A percentile compares a stretch with the other conserved stretches of the same genome.
Conservation (phyloP, 352 stramenopile genomes). For the Pythium rishiriense region DNA sequence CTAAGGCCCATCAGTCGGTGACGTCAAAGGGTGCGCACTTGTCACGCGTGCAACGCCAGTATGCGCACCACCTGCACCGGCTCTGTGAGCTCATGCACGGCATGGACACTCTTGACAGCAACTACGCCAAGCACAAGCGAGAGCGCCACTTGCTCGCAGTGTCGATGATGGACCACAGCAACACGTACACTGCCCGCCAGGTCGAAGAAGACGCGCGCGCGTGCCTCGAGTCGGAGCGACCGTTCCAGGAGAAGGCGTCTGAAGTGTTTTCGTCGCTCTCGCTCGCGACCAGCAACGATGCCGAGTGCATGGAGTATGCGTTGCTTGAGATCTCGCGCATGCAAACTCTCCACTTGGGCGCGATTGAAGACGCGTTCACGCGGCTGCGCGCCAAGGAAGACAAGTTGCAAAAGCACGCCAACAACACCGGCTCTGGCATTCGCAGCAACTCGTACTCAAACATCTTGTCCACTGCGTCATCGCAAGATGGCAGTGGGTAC, state of each 20-base stretch:
- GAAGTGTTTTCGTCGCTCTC: slow-evolving; percentile 78
- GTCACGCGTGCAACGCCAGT: slow-evolving; percentile 56
- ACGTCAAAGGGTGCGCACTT: slow-evolving; percentile 67
- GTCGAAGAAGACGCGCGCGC: slow-evolving; percentile 55
- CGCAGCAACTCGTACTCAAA: slow-evolving; percentile 23
- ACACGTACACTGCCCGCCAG: slow-evolving; percentile 29
- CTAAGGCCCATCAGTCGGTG: slow-evolving; percentile 57
- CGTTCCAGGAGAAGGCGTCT: slow-evolving; percentile 67
- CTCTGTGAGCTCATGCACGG: slow-evolving; percentile 70
- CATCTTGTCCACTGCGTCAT: neutral
- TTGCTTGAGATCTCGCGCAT: slow-evolving; percentile 78
- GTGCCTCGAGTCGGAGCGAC: slow-evolving; percentile 53
- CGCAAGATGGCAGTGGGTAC: neutral
- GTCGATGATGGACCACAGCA: slow-evolving; percentile 34
- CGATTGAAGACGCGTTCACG: slow-evolving; percentile 73
- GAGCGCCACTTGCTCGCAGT: slow-evolving; percentile 32
- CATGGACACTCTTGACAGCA: slow-evolving; percentile 72
- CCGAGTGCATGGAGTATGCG: slow-evolving; percentile 82
- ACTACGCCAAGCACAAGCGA: slow-evolving; percentile 38
- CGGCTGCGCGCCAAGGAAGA: slow-evolving; percentile 58
- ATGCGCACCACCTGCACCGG: slow-evolving; percentile 66
- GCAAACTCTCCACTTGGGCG: slow-evolving; percentile 73
- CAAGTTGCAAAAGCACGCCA: slow-evolving; percentile 34
- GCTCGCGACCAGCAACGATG: slow-evolving; percentile 65
- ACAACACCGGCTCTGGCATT: neutral